These are phyloP conservation scores for Nematocida displodere DNA, from an alignment of 371 early-diverging fungal genomes.

Conservation along the genomic window DNA sequence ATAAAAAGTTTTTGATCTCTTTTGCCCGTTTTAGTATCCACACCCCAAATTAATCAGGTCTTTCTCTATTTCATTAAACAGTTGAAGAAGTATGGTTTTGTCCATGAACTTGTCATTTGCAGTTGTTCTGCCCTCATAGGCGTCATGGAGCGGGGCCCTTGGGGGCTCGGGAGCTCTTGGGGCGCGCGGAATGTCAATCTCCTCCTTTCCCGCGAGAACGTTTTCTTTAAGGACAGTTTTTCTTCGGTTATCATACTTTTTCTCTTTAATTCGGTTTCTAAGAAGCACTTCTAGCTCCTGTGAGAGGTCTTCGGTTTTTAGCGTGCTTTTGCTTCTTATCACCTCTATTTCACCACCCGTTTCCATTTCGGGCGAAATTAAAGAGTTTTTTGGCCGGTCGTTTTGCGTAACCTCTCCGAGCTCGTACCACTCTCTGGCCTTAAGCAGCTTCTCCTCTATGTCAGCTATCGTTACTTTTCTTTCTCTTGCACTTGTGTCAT, in stretches of 20 bases:
- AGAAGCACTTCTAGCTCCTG: conserved; percentile 18
- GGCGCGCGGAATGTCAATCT: not conserved
- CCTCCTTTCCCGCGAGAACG: not conserved
- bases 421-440: conserved; percentile 33
- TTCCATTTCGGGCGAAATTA: not conserved
- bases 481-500: too few species aligned
- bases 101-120: conserved; percentile 51
- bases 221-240: conserved; percentile 5
- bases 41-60: conserved; percentile 2
- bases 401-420: conserved; percentile 43
- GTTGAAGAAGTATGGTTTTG: conserved; percentile 16
- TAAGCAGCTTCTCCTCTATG: conserved; percentile 36
- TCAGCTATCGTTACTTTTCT: conserved; percentile 14
- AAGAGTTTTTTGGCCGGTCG: conserved; percentile 42
- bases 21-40: not conserved
- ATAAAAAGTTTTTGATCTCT: not conserved
- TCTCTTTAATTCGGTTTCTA: conserved; percentile 28
- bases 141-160: conserved; percentile 29
- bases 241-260: conserved; percentile 43
- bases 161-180: too few species aligned
- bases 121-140: conserved; percentile 27
- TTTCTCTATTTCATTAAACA: conserved; percentile 41
- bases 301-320: conserved; percentile 16
- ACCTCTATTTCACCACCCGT: conserved; percentile 20
- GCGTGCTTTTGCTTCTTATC: conserved; percentile 19